Percentiles rank a stretch among this genome's conserved stretches.
These are phyloP conservation scores for Bryum argenteum DNA, from an alignment of 225 moss, liverwort and hornwort species.

Conservation along the genomic window DNA sequence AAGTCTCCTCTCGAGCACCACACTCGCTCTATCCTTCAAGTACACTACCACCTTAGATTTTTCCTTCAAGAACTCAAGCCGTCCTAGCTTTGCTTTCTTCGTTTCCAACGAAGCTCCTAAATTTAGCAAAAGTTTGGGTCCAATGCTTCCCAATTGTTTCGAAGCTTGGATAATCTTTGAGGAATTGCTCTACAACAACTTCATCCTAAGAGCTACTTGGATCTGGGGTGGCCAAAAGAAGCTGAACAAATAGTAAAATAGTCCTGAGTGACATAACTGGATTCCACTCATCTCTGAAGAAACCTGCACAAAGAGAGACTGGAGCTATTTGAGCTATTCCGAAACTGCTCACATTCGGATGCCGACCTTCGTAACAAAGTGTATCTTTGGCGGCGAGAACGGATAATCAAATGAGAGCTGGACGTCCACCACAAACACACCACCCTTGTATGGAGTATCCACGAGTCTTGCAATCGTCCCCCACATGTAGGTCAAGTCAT, in stretches of 20 bases:
- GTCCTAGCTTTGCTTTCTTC: slow-evolving; percentile 90
- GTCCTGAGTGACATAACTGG: slow-evolving; percentile 92
- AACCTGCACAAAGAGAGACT: slow-evolving; percentile 90
- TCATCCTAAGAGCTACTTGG: slow-evolving; percentile 97
- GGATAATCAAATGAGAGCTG: slow-evolving; percentile 90
- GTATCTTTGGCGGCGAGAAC: slow-evolving; percentile 98
- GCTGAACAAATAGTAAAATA: slow-evolving; percentile 89
- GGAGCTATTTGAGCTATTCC: no score
- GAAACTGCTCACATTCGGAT: slow-evolving; percentile 98
- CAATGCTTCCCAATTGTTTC: slow-evolving; percentile 87
- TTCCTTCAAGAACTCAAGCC: slow-evolving; percentile 95
- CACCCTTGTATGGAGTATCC: slow-evolving; percentile 97
- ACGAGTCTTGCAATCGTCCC: no score
- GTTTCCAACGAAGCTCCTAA: slow-evolving; percentile 77
- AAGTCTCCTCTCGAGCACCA: slow-evolving; percentile 76
- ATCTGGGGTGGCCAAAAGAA: slow-evolving; percentile 86
- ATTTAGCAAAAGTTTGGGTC: slow-evolving; percentile 99
- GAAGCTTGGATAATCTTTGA: slow-evolving; percentile 79
- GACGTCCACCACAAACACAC: slow-evolving; percentile 82
- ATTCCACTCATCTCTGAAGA: slow-evolving; percentile 98
- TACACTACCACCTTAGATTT: neutral
- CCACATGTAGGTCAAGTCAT: no score
- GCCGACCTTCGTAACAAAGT: slow-evolving; percentile 99
- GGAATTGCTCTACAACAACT: slow-evolving; percentile 96
- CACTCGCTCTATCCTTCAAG: slow-evolving; percentile 31